Conservation (phyloP, 2,329 filamentous ascomycete genomes). For the Alternaria longipes region DNA sequence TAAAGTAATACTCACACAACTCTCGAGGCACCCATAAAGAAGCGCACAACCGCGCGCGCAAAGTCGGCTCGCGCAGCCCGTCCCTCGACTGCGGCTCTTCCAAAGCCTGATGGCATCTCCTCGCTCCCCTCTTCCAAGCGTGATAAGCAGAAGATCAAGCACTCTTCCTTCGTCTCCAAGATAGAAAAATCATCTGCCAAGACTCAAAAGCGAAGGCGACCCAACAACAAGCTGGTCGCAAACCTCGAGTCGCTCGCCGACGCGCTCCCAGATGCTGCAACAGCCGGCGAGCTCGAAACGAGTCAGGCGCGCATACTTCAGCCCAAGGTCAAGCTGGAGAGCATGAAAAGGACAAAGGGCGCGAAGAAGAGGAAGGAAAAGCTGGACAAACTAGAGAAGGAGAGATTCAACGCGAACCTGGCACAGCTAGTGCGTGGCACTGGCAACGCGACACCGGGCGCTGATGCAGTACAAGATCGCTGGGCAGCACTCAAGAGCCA, state of each 20-base stretch:
- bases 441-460: slow-evolving; percentile 15
- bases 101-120: slow-evolving; percentile 40
- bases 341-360: slow-evolving; percentile 68
- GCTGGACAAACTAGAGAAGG: slow-evolving; percentile 80
- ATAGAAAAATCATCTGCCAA: slow-evolving; percentile 71
- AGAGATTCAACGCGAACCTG: slow-evolving; percentile 84
- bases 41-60: slow-evolving; percentile 48
- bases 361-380: slow-evolving; percentile 85
- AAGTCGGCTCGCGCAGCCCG: slow-evolving; percentile 42
- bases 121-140: slow-evolving; percentile 77
- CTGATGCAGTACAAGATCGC: slow-evolving; percentile 50
- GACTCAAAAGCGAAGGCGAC: slow-evolving; percentile 70
- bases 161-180: slow-evolving; percentile 78
- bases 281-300: slow-evolving; percentile 40
- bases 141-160: slow-evolving; percentile 84
- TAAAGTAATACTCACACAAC: not conserved
- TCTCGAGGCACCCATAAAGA: slow-evolving; percentile 48
- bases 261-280: slow-evolving; percentile 71
- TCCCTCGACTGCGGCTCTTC: slow-evolving; percentile 28
- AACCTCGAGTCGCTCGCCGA: slow-evolving; percentile 80
- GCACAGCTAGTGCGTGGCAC: slow-evolving; percentile 69
- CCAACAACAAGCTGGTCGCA: slow-evolving; percentile 79
- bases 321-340: slow-evolving; percentile 67
- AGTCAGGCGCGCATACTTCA: slow-evolving; percentile 67
- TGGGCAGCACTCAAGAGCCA: slow-evolving; percentile 86